Evolutionary conservation across 805 yeast species (phyloP).

Genomic region (Lipomyces sp.): DNA sequence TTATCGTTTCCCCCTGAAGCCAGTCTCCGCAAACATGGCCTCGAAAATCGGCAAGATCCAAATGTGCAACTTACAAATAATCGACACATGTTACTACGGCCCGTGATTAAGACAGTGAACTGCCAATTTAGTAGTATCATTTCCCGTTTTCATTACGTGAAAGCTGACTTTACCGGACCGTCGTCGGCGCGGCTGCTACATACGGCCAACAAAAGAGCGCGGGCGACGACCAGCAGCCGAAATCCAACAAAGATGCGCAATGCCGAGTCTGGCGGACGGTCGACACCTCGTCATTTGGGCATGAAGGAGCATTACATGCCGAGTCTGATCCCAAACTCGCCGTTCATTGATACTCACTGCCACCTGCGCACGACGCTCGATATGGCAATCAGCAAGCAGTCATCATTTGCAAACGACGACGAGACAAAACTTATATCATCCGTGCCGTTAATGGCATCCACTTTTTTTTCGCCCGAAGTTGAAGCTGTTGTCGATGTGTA

Average conservation of each 20-base stretch:
- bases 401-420: neutral
- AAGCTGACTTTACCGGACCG: too few species aligned
- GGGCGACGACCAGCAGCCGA: neutral
- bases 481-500: conserved; percentile 31
- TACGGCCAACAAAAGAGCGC: too few species aligned
- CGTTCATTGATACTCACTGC: conserved; percentile 31
- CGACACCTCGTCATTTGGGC: conserved; percentile 1
- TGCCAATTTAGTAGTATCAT: too few species aligned
- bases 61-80: too few species aligned
- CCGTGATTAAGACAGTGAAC: too few species aligned
- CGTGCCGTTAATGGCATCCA: conserved; percentile 7
- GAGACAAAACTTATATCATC: neutral
- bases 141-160: too few species aligned
- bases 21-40: too few species aligned
- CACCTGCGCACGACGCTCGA: conserved; percentile 26
- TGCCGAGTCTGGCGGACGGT: neutral
- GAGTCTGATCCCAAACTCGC: neutral
- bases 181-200: too few species aligned
- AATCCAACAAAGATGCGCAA: neutral
- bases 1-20: neutral
- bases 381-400: conserved; percentile 26
- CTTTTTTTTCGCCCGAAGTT: conserved; percentile 23
- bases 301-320: conserved; percentile 16
- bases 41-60: too few species aligned
- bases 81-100: too few species aligned